Evolutionary conservation across 2,329 filamentous ascomycete genomes (phyloP).

Genomic region (Daldinia sp.): DNA sequence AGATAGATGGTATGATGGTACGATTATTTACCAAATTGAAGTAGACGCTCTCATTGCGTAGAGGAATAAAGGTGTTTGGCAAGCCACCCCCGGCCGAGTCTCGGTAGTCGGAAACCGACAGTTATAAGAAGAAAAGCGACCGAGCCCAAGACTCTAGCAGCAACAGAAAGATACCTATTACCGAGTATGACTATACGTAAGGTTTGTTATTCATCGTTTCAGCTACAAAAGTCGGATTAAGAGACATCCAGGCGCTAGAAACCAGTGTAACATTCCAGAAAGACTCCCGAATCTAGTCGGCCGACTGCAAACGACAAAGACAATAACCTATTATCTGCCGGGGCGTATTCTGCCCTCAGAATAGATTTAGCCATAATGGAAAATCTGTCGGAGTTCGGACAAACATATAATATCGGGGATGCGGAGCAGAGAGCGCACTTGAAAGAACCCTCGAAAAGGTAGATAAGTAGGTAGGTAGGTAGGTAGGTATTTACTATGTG

Average conservation of each 20-base stretch:
- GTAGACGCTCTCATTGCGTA: slow-evolving; percentile 4
- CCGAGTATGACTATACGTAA: not conserved
- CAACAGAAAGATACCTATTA: not conserved
- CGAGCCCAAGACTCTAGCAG: slow-evolving; percentile 16
- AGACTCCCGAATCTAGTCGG: slow-evolving; percentile 6
- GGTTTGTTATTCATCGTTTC: not conserved
- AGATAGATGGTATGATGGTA: not conserved
- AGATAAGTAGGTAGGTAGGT: too few species aligned
- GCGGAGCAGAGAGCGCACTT: slow-evolving; percentile 7
- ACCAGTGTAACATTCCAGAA: not conserved
- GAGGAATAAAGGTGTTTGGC: slow-evolving; percentile 7
- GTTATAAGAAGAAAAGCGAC: slow-evolving; percentile 3
- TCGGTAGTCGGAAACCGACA: slow-evolving; percentile 37
- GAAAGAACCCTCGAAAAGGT: slow-evolving; percentile 3
- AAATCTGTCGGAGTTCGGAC: slow-evolving; percentile 28
- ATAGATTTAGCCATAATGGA: not conserved
- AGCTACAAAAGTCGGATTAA: slow-evolving; percentile 1
- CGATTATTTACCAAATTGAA: slow-evolving; percentile 2
- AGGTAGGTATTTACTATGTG: too few species aligned
- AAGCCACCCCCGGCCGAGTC: slow-evolving; percentile 26
- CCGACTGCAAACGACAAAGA: slow-evolving; percentile 19
- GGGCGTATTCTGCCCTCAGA: not conserved
- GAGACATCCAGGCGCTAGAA: not conserved
- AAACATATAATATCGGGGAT: slow-evolving; percentile 25
- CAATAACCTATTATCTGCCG: slow-evolving; percentile 7